Conservation (phyloP, 352 stramenopile species). For the Phytopythium helicoides region DNA sequence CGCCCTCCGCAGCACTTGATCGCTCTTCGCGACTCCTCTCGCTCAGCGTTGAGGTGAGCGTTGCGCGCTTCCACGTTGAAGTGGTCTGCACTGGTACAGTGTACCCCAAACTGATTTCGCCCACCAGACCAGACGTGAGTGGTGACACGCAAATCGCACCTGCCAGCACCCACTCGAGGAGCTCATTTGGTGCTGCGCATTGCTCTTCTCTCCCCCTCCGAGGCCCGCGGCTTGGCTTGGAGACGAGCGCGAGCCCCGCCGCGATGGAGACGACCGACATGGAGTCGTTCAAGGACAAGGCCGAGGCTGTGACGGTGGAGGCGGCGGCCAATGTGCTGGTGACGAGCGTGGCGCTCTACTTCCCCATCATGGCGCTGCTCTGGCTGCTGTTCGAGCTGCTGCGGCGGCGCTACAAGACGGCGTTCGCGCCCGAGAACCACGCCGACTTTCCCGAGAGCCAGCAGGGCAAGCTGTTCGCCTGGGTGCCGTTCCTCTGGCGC, state of each 20-base stretch:
- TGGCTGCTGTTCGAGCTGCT: slow-evolving; percentile 63
- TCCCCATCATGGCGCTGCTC: slow-evolving; percentile 52
- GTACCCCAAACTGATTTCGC: too few relatives aligned
- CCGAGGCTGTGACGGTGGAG: slow-evolving; percentile 19
- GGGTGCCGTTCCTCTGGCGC: slow-evolving; percentile 62
- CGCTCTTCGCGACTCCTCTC: too few relatives aligned
- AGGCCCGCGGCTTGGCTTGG: too few relatives aligned
- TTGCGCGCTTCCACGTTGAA: too few relatives aligned
- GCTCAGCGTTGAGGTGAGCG: too few relatives aligned
- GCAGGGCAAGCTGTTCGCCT: slow-evolving; percentile 35
- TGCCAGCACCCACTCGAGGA: slow-evolving; percentile 1
- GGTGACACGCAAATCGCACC: too few relatives aligned
- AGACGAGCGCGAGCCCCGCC: too few relatives aligned
- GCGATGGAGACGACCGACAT: background rate
- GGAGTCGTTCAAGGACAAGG: slow-evolving; percentile 22
- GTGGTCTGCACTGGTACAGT: too few relatives aligned
- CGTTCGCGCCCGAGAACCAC: slow-evolving; percentile 54
- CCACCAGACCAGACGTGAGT: too few relatives aligned
- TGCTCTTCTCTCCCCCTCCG: too few relatives aligned
- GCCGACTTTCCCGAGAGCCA: slow-evolving; percentile 30
- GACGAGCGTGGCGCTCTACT: slow-evolving; percentile 62
- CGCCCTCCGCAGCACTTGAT: too few relatives aligned
- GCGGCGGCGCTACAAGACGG: slow-evolving; percentile 32
- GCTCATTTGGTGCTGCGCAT: background rate
- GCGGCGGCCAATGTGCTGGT: slow-evolving; percentile 48